Conservation (phyloP, 2,329 filamentous ascomycete species). For the Hypoxylon sp. region DNA sequence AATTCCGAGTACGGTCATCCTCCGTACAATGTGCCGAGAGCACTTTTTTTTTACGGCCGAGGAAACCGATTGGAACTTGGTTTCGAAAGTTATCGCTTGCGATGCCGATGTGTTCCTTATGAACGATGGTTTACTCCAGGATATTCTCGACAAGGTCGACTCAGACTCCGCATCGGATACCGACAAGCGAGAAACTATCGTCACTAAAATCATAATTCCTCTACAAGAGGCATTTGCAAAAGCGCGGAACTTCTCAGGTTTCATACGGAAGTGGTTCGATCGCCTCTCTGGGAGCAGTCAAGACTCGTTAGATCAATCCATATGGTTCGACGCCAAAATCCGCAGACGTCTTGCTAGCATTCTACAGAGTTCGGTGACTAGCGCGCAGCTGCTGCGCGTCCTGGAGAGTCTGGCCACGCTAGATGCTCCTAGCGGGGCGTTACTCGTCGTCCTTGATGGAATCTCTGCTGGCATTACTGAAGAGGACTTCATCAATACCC, state of each 20-base stretch:
- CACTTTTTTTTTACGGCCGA: constrained; percentile 41
- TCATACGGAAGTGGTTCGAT: constrained; percentile 51
- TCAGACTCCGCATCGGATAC: constrained; percentile 33
- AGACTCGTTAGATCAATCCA: constrained; percentile 31
- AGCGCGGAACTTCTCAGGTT: constrained; percentile 51
- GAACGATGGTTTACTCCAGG: constrained; percentile 44
- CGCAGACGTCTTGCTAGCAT: constrained; percentile 41
- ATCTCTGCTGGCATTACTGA: constrained; percentile 49
- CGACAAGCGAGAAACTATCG: constrained; percentile 40
- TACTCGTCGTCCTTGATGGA: constrained; percentile 50
- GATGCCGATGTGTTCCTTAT: constrained; percentile 57
- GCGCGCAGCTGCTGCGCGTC: constrained; percentile 49
- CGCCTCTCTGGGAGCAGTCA: constrained; percentile 34
- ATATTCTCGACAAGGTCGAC: constrained; percentile 47
- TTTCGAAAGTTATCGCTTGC: constrained; percentile 54
- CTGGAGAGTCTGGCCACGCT: constrained; percentile 48
- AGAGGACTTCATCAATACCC: constrained; percentile 45
- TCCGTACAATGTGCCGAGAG: constrained; percentile 46
- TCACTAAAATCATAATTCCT: constrained; percentile 49
- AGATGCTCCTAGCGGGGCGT: constrained; percentile 38
- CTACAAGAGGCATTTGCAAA: constrained; percentile 52
- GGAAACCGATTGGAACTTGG: constrained; percentile 50
- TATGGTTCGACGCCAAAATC: constrained; percentile 43
- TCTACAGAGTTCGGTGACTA: constrained; percentile 49
- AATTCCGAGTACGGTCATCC: constrained; percentile 45